These are phyloP conservation scores for Xylaria sp. DNA, from an alignment of 2,329 filamentous ascomycete species.

Conservation along the genomic window DNA sequence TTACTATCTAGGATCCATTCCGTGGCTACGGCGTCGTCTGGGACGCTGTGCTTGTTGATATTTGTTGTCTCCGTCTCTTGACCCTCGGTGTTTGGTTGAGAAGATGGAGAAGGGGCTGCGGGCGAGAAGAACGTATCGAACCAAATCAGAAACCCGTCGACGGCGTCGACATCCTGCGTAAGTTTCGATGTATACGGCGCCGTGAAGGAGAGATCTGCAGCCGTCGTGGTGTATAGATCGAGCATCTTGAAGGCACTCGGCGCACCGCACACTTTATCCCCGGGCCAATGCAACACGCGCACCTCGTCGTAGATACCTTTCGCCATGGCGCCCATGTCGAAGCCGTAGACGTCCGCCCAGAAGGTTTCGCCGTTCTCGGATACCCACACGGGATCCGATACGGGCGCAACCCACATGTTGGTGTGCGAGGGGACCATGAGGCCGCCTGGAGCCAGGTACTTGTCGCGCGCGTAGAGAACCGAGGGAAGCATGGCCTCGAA, in stretches of 20 bases:
- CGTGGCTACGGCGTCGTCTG: constrained; percentile 65
- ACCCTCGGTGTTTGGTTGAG: constrained; percentile 2
- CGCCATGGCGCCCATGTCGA: constrained; percentile 92
- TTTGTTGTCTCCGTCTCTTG: not conserved
- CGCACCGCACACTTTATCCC: constrained; percentile 67
- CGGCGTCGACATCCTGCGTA: constrained; percentile 68
- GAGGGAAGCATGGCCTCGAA: constrained; percentile 98
- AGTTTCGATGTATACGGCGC: constrained; percentile 73
- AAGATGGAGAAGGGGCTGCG: constrained; percentile 30
- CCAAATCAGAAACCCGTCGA: constrained; percentile 93
- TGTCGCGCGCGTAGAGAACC: constrained; percentile 87
- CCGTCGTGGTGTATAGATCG: constrained; percentile 77
- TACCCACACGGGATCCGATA: constrained; percentile 81
- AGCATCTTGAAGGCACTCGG: constrained; percentile 77
- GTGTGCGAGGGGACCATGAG: constrained; percentile 89
- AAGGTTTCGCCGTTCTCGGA: constrained; percentile 82
- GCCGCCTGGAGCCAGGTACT: constrained; percentile 82
- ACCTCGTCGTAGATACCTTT: constrained; percentile 83
- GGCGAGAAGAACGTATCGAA: constrained; percentile 93
- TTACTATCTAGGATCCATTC: constrained; percentile 62
- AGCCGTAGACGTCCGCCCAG: constrained; percentile 94
- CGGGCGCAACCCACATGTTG: constrained; percentile 83
- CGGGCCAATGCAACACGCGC: constrained; percentile 78
- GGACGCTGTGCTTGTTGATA: constrained; percentile 55
- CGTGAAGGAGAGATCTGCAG: constrained; percentile 80